Evolutionary conservation across 2,329 filamentous ascomycete species (phyloP).

Genomic region (Lecanoromycetidae sp.): DNA sequence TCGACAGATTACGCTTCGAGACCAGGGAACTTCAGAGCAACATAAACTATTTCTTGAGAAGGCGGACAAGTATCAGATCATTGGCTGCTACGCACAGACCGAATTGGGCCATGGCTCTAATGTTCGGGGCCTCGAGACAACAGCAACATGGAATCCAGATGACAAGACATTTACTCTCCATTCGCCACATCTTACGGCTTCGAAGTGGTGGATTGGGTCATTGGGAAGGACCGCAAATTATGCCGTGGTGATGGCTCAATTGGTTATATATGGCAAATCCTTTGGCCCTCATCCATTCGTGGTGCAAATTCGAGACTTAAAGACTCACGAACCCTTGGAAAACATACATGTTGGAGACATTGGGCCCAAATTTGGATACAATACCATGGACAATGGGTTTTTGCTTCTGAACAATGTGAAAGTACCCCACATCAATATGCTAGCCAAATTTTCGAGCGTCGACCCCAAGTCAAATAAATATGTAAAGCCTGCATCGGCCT

Average conservation of each 20-base stretch:
- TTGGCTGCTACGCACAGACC: slow-evolving; percentile 72
- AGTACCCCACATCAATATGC: slow-evolving; percentile 61
- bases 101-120: slow-evolving; percentile 71
- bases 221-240: slow-evolving; percentile 64
- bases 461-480: slow-evolving; percentile 59
- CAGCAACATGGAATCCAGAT: slow-evolving; percentile 58
- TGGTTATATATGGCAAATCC: slow-evolving; percentile 54
- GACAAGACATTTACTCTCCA: slow-evolving; percentile 66
- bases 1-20: slow-evolving; percentile 50
- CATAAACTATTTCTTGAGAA: slow-evolving; percentile 59
- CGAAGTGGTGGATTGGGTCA: slow-evolving; percentile 79
- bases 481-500: slow-evolving; percentile 51
- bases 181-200: slow-evolving; percentile 60
- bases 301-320: slow-evolving; percentile 58
- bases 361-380: slow-evolving; percentile 68
- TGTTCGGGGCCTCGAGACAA: slow-evolving; percentile 60
- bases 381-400: slow-evolving; percentile 75
- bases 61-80: slow-evolving; percentile 57
- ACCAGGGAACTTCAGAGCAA: slow-evolving; percentile 62
- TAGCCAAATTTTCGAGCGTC: slow-evolving; percentile 57
- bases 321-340: slow-evolving; percentile 56
- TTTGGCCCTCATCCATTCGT: slow-evolving; percentile 69
- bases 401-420: slow-evolving; percentile 65
- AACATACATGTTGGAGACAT: slow-evolving; percentile 68
- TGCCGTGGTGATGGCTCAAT: slow-evolving; percentile 67